Conservation (phyloP, 1,284 basidiomycete genomes). For the Cerrena zonata region DNA sequence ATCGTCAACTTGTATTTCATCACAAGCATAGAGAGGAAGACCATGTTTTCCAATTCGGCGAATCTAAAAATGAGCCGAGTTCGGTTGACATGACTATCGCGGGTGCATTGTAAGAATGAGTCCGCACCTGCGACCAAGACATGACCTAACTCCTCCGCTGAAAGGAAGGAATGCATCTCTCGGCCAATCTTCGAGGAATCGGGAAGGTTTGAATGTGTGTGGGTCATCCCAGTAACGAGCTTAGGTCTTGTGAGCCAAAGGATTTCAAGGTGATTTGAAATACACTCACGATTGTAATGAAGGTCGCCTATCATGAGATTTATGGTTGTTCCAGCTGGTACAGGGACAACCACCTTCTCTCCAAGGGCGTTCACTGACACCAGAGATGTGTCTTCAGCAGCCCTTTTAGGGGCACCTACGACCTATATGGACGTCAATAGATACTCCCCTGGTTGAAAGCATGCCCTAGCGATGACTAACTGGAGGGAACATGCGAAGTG, state of each 20-base stretch:
- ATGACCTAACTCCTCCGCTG: slow-evolving; percentile 31
- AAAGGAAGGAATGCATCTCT: slow-evolving; percentile 40
- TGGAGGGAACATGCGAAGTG: slow-evolving; percentile 54
- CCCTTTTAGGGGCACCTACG: slow-evolving; percentile 42
- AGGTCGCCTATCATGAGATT: slow-evolving; percentile 38
- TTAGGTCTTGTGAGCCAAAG: slow-evolving; percentile 17
- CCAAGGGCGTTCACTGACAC: slow-evolving; percentile 34
- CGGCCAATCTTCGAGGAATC: slow-evolving; percentile 36
- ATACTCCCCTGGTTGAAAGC: too few species aligned
- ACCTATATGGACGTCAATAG: too few species aligned
- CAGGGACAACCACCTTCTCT: slow-evolving; percentile 34
- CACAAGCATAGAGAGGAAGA: slow-evolving; percentile 13
- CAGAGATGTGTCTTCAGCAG: slow-evolving; percentile 43
- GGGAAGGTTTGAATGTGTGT: slow-evolving; percentile 33
- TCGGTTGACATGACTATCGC: too few species aligned
- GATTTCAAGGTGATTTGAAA: too few species aligned
- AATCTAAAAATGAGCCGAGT: too few species aligned
- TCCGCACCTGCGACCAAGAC: slow-evolving; percentile 37
- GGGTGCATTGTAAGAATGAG: too few species aligned
- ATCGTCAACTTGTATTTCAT: slow-evolving; percentile 20
- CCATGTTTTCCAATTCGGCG: slow-evolving; percentile 23
- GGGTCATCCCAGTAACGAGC: slow-evolving; percentile 40
- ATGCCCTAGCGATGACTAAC: too few species aligned
- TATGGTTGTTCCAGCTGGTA: slow-evolving; percentile 42
- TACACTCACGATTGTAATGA: slow-evolving; percentile 37